Conservation (phyloP, 805 yeast species). For the Zygosaccharomyces pseudorouxii region DNA sequence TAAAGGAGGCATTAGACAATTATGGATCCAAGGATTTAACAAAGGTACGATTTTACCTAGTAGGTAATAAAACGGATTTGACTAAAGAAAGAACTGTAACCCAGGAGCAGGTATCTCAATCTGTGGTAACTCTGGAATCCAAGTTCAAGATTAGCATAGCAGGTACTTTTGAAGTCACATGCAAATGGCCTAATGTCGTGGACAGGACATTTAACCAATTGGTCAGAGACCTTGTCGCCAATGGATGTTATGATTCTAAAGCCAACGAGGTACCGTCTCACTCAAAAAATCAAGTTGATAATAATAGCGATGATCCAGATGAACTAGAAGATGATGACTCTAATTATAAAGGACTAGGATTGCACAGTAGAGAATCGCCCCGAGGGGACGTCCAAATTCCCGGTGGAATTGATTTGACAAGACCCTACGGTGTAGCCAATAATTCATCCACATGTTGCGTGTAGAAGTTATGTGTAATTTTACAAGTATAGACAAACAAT, state of each 20-base stretch:
- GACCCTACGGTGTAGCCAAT: neutral
- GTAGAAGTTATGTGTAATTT: slow-evolving; percentile 9
- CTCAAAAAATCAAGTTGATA: neutral
- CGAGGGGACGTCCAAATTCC: neutral
- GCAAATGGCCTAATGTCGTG: slow-evolving; percentile 39
- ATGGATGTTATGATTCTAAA: slow-evolving; percentile 37
- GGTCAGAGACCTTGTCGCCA: slow-evolving; percentile 39
- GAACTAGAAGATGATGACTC: neutral
- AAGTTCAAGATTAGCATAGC: slow-evolving; percentile 35
- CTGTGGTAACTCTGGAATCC: slow-evolving; percentile 31
- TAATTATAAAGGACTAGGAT: neutral
- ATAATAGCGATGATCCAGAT: slow-evolving; percentile 1
- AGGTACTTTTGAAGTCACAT: slow-evolving; percentile 46
- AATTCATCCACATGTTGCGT: slow-evolving; percentile 16
- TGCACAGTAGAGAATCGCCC: neutral
- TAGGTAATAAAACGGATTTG: slow-evolving; percentile 44
- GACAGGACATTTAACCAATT: slow-evolving; percentile 38
- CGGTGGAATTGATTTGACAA: slow-evolving; percentile 4
- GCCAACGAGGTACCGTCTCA: neutral
- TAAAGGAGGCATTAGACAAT: slow-evolving; percentile 40
- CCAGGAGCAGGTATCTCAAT: slow-evolving; percentile 37
- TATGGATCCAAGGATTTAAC: slow-evolving; percentile 24
- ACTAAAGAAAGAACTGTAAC: slow-evolving; percentile 37
- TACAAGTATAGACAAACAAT: neutral
- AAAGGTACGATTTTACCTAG: slow-evolving; percentile 38